Percentiles rank a stretch among this genome's conserved stretches.
Evolutionary conservation across 108 stramenopile species (phyloP).

Genomic region (Discostella stelligeroides): DNA sequence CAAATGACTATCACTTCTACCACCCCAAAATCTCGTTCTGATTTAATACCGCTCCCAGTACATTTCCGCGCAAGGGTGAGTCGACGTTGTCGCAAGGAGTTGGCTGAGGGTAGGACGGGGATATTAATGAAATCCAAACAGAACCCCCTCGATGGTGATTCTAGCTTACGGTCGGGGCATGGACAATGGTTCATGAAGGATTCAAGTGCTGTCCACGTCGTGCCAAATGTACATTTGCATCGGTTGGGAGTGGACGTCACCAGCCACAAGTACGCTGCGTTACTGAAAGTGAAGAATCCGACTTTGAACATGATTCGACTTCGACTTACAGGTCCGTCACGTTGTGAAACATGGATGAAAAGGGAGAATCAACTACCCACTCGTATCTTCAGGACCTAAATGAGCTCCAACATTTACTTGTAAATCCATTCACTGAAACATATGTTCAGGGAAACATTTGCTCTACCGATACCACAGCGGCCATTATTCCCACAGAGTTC

Average conservation of each 20-base stretch:
- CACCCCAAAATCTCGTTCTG: constrained; percentile 33
- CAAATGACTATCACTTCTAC: constrained; percentile 39
- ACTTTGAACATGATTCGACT: constrained; percentile 73
- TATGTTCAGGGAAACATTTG: constrained; percentile 35
- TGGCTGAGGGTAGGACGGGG: constrained; percentile 77
- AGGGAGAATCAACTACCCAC: background rate
- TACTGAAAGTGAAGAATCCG: constrained; percentile 78
- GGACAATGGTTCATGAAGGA: constrained; percentile 84
- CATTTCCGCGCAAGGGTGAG: constrained; percentile 65
- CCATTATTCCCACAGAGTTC: constrained; percentile 41
- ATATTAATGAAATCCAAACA: constrained; percentile 87
- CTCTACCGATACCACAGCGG: constrained; percentile 19
- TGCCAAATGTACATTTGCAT: constrained; percentile 62
- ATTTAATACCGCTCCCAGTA: constrained; percentile 68
- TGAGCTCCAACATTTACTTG: constrained; percentile 53
- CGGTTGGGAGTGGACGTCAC: constrained; percentile 33
- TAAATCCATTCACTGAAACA: constrained; percentile 57
- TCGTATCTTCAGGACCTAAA: constrained; percentile 9
- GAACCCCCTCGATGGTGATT: constrained; percentile 91
- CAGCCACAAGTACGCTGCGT: constrained; percentile 40
- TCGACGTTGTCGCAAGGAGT: constrained; percentile 76
- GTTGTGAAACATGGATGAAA: background rate
- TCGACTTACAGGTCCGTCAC: constrained; percentile 36
- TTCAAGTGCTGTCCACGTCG: constrained; percentile 78
- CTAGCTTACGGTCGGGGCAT: constrained; percentile 73